Conservation (phyloP, 495 filamentous ascomycete species). For the Collariella sp. region DNA sequence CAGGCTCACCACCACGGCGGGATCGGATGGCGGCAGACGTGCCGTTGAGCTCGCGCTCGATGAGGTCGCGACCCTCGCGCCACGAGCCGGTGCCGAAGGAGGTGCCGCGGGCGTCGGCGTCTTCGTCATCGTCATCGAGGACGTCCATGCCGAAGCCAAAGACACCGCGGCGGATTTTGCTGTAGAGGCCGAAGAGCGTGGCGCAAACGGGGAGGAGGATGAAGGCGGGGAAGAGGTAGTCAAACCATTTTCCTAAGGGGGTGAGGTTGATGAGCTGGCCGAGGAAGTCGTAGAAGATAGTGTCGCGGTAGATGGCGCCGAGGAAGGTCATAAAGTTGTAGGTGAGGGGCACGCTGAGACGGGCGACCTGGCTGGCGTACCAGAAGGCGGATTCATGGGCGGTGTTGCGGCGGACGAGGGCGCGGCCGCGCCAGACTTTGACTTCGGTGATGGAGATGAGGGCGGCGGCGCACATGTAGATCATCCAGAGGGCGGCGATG, state of each 20-base stretch:
- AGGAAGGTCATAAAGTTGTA: slow-evolving; percentile 95
- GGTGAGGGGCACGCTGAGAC: slow-evolving; percentile 79
- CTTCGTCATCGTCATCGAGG: slow-evolving; percentile 64
- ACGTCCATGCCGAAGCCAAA: slow-evolving; percentile 71
- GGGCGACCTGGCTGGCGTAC: slow-evolving; percentile 85
- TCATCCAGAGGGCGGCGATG: slow-evolving; percentile 76
- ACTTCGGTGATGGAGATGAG: slow-evolving; percentile 79
- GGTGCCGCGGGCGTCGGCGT: slow-evolving; percentile 35
- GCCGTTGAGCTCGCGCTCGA: slow-evolving; percentile 77
- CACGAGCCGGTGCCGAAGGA: slow-evolving; percentile 74
- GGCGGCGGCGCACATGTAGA: slow-evolving; percentile 82
- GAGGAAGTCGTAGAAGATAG: slow-evolving; percentile 80
- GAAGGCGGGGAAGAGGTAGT: slow-evolving; percentile 78
- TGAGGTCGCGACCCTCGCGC: slow-evolving; percentile 89
- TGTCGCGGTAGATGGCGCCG: slow-evolving; percentile 56
- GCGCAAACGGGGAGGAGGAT: slow-evolving; percentile 77
- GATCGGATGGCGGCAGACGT: slow-evolving; percentile 31
- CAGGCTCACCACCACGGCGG: slow-evolving; percentile 27
- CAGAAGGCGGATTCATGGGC: slow-evolving; percentile 88
- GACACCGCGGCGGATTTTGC: slow-evolving; percentile 61
- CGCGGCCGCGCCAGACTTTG: slow-evolving; percentile 90
- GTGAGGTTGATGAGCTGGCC: slow-evolving; percentile 79
- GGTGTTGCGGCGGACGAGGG: slow-evolving; percentile 81
- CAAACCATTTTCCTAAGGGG: slow-evolving; percentile 72
- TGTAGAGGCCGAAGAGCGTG: slow-evolving; percentile 79